These are phyloP conservation scores for Yueomyces sp. DNA, from an alignment of 1,139 yeast genomes.

Conservation along the genomic window DNA sequence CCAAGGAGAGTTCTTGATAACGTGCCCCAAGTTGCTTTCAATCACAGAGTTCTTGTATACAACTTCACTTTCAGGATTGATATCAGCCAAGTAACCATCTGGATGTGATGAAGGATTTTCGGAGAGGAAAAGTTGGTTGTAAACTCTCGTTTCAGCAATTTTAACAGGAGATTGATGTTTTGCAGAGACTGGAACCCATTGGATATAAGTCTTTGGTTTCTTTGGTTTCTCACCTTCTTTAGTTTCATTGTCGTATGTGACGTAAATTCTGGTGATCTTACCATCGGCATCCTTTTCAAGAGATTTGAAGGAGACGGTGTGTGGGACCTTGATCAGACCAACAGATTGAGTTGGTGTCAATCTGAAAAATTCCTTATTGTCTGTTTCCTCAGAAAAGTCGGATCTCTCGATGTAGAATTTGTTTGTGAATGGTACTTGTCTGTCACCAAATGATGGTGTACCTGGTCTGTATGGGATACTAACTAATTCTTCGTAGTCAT, in stretches of 20 bases:
- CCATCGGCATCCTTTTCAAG: conserved; percentile 48
- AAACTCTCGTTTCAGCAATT: conserved; percentile 69
- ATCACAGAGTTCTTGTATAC: conserved; percentile 53
- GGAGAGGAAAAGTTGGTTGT: conserved; percentile 77
- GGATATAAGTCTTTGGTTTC: conserved; percentile 90
- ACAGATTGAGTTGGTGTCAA: conserved; percentile 84
- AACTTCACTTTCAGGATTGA: conserved; percentile 69
- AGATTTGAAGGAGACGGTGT: conserved; percentile 61
- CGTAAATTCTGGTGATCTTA: conserved; percentile 55
- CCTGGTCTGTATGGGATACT: conserved; percentile 89
- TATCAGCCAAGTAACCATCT: conserved; percentile 75
- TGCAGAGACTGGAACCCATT: conserved; percentile 79
- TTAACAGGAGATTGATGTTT: conserved; percentile 48
- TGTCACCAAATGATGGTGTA: conserved; percentile 55
- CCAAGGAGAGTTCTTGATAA: conserved; percentile 65
- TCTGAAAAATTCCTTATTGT: conserved; percentile 53
- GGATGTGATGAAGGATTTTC: conserved; percentile 88
- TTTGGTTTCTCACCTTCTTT: conserved; percentile 31
- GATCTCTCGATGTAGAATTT: conserved; percentile 70
- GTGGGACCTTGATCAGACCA: conserved; percentile 89
- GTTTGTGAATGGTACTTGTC: conserved; percentile 68
- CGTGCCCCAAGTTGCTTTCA: conserved; percentile 66
- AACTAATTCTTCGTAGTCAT: conserved; percentile 55
- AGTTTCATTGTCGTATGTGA: conserved; percentile 61
- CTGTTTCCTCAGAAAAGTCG: conserved; percentile 68